phyloP scores from a whole-genome alignment of 1,139 yeast genomes.

The Yarrowia galli region DNA sequence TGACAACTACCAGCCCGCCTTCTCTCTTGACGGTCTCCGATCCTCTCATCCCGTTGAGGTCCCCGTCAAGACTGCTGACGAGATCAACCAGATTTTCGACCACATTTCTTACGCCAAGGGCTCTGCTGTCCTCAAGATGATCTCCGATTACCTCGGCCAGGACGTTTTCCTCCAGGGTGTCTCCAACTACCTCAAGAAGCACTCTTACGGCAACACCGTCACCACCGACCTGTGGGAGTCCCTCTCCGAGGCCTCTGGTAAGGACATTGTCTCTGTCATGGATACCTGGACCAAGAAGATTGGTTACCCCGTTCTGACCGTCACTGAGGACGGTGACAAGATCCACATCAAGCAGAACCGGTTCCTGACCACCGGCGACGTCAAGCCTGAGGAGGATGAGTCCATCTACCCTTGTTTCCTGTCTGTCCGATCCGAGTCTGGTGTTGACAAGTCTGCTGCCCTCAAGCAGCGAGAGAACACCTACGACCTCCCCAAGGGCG shows the following conservation, averaged over 20 bases:
- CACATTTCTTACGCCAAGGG: constrained; percentile 87
- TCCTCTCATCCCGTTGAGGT: constrained; percentile 89
- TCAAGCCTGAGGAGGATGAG: constrained; percentile 71
- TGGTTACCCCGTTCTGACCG: constrained; percentile 83
- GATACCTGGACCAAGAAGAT: constrained; percentile 81
- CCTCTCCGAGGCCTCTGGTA: constrained; percentile 72
- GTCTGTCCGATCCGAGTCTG: constrained; percentile 71
- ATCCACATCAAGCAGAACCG: constrained; percentile 70
- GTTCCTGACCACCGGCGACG: constrained; percentile 81
- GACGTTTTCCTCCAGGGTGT: constrained; percentile 81
- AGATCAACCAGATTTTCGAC: constrained; percentile 86
- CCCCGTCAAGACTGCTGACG: constrained; percentile 80
- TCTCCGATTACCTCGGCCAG: constrained; percentile 76
- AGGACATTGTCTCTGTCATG: constrained; percentile 76
- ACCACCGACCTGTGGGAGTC: constrained; percentile 85
- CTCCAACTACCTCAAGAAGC: constrained; percentile 70
- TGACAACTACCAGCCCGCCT: constrained; percentile 72
- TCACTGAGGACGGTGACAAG: constrained; percentile 56
- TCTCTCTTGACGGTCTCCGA: constrained; percentile 74
- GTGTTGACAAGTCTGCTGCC: constrained; percentile 68
- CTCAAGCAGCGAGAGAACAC: constrained; percentile 63
- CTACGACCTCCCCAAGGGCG: constrained; percentile 52
- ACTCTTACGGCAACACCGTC: constrained; percentile 77
- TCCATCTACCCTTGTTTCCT: constrained; percentile 85
- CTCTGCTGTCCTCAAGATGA: constrained; percentile 78